Evolutionary conservation across 1,139 yeast species (phyloP).

Genomic region (Geotrichum fermentans): DNA sequence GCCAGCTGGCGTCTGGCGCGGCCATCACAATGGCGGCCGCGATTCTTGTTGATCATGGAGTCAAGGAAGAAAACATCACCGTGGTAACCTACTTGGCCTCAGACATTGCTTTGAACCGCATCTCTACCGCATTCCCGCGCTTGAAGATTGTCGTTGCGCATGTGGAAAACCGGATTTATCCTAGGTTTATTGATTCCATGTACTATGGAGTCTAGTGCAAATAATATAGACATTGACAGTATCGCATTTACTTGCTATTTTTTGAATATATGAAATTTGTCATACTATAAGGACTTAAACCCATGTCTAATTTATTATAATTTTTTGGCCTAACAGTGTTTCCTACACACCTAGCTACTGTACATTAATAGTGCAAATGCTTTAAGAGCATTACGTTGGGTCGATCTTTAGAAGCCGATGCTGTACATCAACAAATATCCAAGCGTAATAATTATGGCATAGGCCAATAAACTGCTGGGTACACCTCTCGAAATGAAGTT

Average conservation of each 20-base stretch:
- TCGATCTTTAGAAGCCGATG: constrained; percentile 41
- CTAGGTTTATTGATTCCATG: constrained; percentile 66
- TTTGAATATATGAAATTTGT: background rate
- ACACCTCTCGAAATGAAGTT: constrained; percentile 84
- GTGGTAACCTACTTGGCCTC: constrained; percentile 73
- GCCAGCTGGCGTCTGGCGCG: constrained; percentile 88
- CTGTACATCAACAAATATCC: constrained; percentile 72
- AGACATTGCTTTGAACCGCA: constrained; percentile 71
- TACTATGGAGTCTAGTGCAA: constrained; percentile 64
- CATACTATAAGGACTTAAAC: too few relatives aligned
- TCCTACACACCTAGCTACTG: too few relatives aligned
- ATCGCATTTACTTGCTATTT: background rate
- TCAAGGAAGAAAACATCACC: constrained; percentile 57
- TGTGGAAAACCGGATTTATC: constrained; percentile 43
- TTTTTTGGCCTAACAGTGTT: too few relatives aligned
- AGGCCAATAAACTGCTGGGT: constrained; percentile 74
- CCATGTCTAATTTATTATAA: too few relatives aligned
- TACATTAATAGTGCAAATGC: background rate
- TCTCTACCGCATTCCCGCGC: constrained; percentile 65
- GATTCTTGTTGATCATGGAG: constrained; percentile 76
- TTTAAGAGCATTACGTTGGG: too few relatives aligned
- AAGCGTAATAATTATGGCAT: constrained; percentile 62
- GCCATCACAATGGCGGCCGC: constrained; percentile 93
- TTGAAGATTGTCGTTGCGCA: constrained; percentile 68
- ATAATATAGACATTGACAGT: too few relatives aligned